Evolutionary conservation across 2,329 filamentous ascomycete genomes (phyloP).

Genomic region (Ophiocordyceps robertsii): DNA sequence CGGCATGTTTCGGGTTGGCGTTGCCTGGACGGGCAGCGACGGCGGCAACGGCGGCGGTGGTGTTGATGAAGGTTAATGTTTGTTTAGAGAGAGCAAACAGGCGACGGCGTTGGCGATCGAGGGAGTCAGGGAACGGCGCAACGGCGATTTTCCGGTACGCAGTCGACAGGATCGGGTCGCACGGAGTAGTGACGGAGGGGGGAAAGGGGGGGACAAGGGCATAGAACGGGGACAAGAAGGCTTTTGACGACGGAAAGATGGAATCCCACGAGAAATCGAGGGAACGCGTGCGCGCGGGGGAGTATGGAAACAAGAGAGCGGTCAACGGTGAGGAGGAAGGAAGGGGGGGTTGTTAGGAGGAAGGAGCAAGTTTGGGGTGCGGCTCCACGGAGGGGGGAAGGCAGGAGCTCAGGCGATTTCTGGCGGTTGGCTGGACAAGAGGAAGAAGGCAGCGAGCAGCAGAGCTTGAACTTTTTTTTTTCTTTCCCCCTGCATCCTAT

Average conservation of each 20-base stretch:
- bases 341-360: slow-evolving; percentile 2
- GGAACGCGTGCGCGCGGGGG: neutral
- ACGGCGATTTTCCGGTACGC: neutral
- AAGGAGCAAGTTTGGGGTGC: slow-evolving; percentile 3
- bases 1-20: slow-evolving; percentile 43
- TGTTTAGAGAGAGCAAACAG: neutral
- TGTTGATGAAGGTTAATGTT: neutral
- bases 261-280: neutral
- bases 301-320: neutral
- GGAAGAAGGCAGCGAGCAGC: slow-evolving; percentile 16
- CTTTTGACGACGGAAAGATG: neutral
- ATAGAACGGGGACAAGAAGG: too few species aligned
- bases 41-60: neutral
- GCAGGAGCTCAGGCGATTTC: slow-evolving; percentile 10
- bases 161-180: neutral
- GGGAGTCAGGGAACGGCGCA: neutral
- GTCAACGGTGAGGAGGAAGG: neutral
- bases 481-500: slow-evolving; percentile 16
- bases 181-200: too few species aligned
- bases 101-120: too few species aligned
- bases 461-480: slow-evolving; percentile 24
- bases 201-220: too few species aligned
- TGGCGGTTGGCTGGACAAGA: slow-evolving; percentile 11
- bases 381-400: slow-evolving; percentile 4
- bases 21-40: neutral